phyloP scores from a whole-genome alignment of 2,329 filamentous ascomycete species.

The Venturia carpophila region DNA sequence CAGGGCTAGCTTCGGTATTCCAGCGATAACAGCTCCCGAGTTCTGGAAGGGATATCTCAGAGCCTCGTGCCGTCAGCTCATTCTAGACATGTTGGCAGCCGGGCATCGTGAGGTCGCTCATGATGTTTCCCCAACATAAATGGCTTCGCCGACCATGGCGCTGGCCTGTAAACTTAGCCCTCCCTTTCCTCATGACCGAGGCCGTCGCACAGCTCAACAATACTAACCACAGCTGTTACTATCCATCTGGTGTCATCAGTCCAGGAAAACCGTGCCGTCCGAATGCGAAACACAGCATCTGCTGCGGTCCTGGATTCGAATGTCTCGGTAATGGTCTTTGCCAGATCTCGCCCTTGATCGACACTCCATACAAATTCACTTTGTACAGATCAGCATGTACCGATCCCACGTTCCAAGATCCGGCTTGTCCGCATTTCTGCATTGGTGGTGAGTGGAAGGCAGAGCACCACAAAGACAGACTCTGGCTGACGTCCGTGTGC shows the following conservation, averaged over 20 bases:
- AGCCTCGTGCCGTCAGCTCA: not conserved
- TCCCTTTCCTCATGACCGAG: not conserved
- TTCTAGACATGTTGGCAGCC: not conserved
- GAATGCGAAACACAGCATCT: conserved; percentile 3
- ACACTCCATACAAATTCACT: conserved; percentile 8
- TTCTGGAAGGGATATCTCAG: not conserved
- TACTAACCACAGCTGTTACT: conserved; percentile 11
- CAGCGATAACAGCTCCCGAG: not conserved
- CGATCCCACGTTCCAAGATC: conserved; percentile 15
- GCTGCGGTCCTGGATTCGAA: conserved; percentile 13
- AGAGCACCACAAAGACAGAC: not conserved
- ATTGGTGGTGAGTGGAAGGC: conserved; percentile 12
- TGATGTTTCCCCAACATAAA: conserved; percentile 5
- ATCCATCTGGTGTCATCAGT: conserved; percentile 6
- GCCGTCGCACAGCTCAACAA: not conserved
- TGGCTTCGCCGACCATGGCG: conserved; percentile 9
- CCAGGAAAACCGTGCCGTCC: conserved; percentile 12
- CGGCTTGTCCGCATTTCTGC: conserved; percentile 16
- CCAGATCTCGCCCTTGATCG: not conserved
- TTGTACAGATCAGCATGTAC: conserved; percentile 14
- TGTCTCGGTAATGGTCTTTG: conserved; percentile 16
- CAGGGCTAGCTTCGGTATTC: not conserved
- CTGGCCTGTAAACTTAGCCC: not conserved
- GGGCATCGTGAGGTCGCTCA: conserved; percentile 11
- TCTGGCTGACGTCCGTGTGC: not conserved